Base-by-base conservation (phyloP, 2,329 filamentous ascomycete genomes). In the Pleomassaria siparia region DNA sequence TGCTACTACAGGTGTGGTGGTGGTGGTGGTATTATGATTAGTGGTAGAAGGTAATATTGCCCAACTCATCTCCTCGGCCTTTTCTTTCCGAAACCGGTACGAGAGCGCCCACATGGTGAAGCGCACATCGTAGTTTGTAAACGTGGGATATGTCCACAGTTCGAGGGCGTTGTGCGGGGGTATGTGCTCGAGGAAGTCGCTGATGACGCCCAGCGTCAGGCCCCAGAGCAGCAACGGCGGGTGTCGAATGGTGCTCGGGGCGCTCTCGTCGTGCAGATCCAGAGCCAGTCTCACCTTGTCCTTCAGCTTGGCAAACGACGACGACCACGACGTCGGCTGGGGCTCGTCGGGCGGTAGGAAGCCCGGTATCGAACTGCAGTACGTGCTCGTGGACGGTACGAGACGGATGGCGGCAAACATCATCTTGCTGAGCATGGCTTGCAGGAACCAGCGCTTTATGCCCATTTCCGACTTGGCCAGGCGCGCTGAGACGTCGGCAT, bases 71-170 rank as follows among this genome's bases (percentile, higher is more conserved):
- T 67, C 67, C 16, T 55, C 41, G 13, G 60, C 61, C 48, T 70
- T 72, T 33, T 63, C 63, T 20, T 53, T 56, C 4, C 70, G 79
- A 59, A 87, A 79, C 6, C 72, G 69, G 52, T 80, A 79, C 0
- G 83, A 86, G 59, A 86, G 67, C 9, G 83, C 61, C 72, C 78
- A 84, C 44, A 87, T 77, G 10, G 82, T 71, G 25, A 83, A 71
- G 5, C 80, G 74, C 3, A 87, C 74, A 58, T 88, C 85, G 47
- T 75, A 76, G 1, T 80, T 76, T 0, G 84, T 86, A 60, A 88
- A 87, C 1, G 82, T 87, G 0, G 85, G 85, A 59, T 86, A 87
- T 24, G 78, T 79, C 84, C 85, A 88, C 21, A 86, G 65, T 26
- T 80, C 72, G 3, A 87, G 76, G 2, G 83, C 79, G 44, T 80